Percentiles rank a stretch among this genome's conserved stretches.
phyloP scores from a whole-genome alignment of 2,329 filamentous ascomycete genomes.

The Rhynchosporium secalis region DNA sequence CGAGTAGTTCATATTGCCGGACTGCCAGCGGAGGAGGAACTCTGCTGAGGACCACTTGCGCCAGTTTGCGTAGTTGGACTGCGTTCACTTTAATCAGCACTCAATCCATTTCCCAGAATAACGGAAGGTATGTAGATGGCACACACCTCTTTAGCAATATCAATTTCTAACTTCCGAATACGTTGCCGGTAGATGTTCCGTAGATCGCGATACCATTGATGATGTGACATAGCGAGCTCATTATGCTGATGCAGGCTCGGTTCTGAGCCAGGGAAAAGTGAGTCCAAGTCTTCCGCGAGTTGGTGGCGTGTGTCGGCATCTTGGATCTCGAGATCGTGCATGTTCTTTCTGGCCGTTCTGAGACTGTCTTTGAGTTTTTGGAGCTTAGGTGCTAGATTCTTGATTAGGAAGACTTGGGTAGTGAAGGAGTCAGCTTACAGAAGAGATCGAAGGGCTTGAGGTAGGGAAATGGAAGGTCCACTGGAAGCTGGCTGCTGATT shows the following conservation, averaged over 20 bases:
- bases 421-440: not conserved
- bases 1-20: slow-evolving; percentile 4
- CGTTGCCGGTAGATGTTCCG: not conserved
- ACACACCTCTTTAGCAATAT: not conserved
- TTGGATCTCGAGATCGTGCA: not conserved
- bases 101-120: not conserved
- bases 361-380: not conserved
- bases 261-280: not conserved
- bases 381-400: not conserved
- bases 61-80: slow-evolving; percentile 4
- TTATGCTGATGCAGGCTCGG: not conserved
- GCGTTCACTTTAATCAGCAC: too few species aligned
- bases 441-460: not conserved
- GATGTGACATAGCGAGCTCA: not conserved
- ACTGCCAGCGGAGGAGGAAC: slow-evolving; percentile 6
- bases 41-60: not conserved
- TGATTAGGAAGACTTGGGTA: too few species aligned
- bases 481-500: not conserved
- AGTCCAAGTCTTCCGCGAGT: not conserved
- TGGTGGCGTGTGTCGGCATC: not conserved
- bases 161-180: not conserved
- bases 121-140: not conserved
- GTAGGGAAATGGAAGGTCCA: not conserved
- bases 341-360: not conserved
- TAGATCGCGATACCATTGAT: slow-evolving; percentile 1